Conservation (phyloP, 2,329 filamentous ascomycete genomes). For the Aspergillus ruber region DNA sequence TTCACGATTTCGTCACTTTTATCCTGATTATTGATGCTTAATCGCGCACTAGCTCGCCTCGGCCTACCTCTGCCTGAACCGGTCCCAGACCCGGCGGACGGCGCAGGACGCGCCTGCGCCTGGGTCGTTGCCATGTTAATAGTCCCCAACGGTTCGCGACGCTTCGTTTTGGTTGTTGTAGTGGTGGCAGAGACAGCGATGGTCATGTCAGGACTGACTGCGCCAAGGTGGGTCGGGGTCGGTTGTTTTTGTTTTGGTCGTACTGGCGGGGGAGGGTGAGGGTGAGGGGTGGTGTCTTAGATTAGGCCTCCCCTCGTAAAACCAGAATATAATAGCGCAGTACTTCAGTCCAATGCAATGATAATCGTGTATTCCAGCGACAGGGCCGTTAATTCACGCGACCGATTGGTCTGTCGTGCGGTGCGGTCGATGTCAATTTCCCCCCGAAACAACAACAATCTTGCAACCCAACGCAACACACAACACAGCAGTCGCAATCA, state of each 20-base stretch:
- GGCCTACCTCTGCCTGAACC: conserved; percentile 16
- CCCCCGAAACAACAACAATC: no score
- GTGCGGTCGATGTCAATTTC: no score
- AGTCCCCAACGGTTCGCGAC: conserved; percentile 31
- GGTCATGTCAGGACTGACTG: conserved; percentile 29
- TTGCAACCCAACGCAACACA: no score
- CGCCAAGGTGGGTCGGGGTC: conserved; percentile 2
- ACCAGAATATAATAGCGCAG: no score
- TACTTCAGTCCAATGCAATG: no score
- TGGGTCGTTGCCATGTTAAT: conserved; percentile 34
- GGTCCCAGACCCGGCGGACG: conserved; percentile 20
- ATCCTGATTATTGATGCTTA: conserved; percentile 30
- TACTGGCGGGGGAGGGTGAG: conserved; percentile 2
- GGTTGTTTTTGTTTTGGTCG: conserved; percentile 8
- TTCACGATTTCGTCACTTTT: conserved; percentile 17
- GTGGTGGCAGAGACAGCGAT: conserved; percentile 30
- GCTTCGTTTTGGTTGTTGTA: conserved; percentile 26
- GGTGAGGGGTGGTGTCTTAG: no score
- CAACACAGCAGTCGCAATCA: no score
- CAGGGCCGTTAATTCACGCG: no score
- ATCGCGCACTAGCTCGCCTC: conserved; percentile 26
- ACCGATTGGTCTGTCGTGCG: no score
- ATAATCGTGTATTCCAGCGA: no score
- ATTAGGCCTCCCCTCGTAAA: no score
- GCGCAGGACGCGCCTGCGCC: conserved; percentile 30